Conservation (phyloP, 1,139 yeast species). For the Saccharomycopsis hybrid region DNA sequence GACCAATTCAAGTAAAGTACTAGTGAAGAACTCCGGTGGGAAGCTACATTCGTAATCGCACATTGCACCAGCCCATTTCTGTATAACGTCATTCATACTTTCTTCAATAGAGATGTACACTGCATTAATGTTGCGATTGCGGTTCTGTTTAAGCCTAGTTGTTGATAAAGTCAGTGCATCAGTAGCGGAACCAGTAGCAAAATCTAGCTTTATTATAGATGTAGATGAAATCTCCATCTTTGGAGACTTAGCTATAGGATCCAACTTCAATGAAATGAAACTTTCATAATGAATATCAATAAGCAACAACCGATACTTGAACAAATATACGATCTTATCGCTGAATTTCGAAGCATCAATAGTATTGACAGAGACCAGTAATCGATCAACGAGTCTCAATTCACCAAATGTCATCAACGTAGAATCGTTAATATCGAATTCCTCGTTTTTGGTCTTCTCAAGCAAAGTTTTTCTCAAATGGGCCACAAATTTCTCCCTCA, state of each 20-base stretch:
- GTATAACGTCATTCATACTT: slow-evolving; percentile 17
- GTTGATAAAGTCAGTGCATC: no score
- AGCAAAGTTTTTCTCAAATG: slow-evolving; percentile 9
- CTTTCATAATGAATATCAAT: slow-evolving; percentile 9
- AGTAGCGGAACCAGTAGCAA: not conserved
- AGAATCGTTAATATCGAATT: slow-evolving; percentile 3
- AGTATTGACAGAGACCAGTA: slow-evolving; percentile 10
- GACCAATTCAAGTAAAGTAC: slow-evolving; percentile 6
- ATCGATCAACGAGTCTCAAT: slow-evolving; percentile 16
- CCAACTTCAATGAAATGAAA: slow-evolving; percentile 10
- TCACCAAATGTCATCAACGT: slow-evolving; percentile 14
- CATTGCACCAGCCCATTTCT: slow-evolving; percentile 21
- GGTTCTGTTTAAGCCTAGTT: no score
- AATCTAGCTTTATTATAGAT: slow-evolving; percentile 18
- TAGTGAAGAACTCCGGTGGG: slow-evolving; percentile 16
- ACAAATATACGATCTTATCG: slow-evolving; percentile 12
- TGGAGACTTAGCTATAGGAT: slow-evolving; percentile 9
- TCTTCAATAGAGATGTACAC: slow-evolving; percentile 15
- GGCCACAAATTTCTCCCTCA: slow-evolving; percentile 6
- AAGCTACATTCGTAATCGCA: slow-evolving; percentile 18
- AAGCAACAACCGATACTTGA: slow-evolving; percentile 11
- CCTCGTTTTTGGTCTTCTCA: slow-evolving; percentile 3
- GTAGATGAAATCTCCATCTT: slow-evolving; percentile 18
- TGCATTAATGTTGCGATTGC: slow-evolving; percentile 5
- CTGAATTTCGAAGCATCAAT: slow-evolving; percentile 7